A percentile compares a stretch with the other conserved stretches of the same genome.
These are phyloP conservation scores for Fusarium musae DNA, from an alignment of 2,329 filamentous ascomycete species.

Conservation along the genomic window DNA sequence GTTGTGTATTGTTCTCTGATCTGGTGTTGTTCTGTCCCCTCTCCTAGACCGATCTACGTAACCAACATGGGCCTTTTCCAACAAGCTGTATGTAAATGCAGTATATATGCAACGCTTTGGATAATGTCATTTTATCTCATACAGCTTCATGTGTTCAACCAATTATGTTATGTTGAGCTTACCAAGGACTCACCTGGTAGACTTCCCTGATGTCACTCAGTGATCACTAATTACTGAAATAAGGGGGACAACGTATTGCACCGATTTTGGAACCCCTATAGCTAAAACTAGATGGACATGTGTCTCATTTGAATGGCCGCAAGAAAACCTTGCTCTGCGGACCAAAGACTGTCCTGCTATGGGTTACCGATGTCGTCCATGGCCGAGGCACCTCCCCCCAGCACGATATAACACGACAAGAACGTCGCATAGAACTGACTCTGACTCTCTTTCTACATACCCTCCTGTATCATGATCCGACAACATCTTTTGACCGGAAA, in stretches of 20 bases:
- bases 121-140: neutral
- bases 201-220: neutral
- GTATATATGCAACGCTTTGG: rapidly evolving
- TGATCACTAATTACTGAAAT: neutral
- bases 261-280: neutral
- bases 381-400: neutral
- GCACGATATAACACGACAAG: neutral
- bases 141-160: neutral
- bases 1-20: neutral
- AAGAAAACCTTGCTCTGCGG: neutral
- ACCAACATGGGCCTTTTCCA: neutral
- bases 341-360: neutral
- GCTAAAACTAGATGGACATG: neutral
- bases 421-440: neutral
- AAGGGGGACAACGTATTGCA: neutral
- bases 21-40: neutral
- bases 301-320: neutral
- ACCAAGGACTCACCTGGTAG: neutral
- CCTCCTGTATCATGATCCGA: neutral
- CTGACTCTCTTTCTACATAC: neutral
- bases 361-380: neutral
- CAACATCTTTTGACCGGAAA: neutral
- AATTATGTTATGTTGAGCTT: neutral
- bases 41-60: neutral
- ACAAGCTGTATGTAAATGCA: neutral